phyloP scores from a whole-genome alignment of 176 grass and related monocot genomes.

The Rhynchospora breviuscula region DNA sequence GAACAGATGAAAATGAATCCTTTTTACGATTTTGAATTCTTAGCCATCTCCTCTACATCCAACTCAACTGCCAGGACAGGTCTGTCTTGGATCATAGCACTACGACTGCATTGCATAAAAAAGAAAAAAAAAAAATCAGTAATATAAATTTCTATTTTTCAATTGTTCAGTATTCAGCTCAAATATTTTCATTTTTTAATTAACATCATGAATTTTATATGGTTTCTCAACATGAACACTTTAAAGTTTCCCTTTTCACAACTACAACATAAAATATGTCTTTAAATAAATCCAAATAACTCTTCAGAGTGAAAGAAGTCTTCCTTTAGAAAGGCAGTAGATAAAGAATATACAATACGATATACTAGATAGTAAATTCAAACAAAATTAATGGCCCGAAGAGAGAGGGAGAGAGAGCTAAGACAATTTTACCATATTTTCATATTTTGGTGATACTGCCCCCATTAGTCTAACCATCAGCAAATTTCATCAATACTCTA shows the following conservation, averaged over 20 bases:
- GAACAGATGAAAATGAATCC: constrained; percentile 2
- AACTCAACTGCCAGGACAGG: constrained; percentile 80
- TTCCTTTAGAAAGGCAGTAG: background rate
- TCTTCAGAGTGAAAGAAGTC: no score
- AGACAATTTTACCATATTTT: background rate
- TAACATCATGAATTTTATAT: no score
- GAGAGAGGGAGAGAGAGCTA: background rate
- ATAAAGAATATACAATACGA: background rate
- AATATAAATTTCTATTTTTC: background rate
- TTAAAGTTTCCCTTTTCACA: no score
- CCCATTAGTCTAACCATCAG: background rate
- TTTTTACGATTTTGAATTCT: constrained; percentile 44
- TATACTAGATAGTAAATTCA: background rate
- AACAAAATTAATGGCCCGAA: background rate
- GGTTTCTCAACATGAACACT: no score
- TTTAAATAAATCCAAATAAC: no score
- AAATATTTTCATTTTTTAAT: no score
- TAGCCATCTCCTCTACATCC: constrained; percentile 87
- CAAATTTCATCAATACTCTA: background rate
- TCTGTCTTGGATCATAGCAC: constrained; percentile 61
- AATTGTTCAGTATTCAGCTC: background rate
- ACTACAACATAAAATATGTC: no score
- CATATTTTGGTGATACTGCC: background rate
- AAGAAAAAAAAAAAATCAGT: constrained; percentile 1
- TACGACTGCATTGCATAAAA: constrained; percentile 32